These are phyloP conservation scores for Annona squamosa DNA, from an alignment of 164 flowering plant species.

Conservation along the genomic window DNA sequence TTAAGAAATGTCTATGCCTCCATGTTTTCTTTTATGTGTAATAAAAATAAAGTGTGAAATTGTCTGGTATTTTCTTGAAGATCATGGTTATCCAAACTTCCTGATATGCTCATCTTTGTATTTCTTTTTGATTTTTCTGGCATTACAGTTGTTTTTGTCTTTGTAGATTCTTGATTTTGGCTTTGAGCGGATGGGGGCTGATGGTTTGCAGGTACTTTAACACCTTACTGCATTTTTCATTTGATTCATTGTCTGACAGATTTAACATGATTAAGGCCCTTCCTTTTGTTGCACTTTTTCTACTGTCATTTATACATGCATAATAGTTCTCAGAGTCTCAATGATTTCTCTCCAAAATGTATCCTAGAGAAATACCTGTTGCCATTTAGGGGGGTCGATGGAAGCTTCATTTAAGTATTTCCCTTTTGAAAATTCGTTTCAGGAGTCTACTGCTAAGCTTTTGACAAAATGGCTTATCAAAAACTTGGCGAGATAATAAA, in stretches of 20 bases:
- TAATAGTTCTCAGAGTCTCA: background rate
- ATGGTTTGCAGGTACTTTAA: conserved; percentile 57
- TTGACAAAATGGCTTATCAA: background rate
- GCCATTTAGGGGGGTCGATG: background rate
- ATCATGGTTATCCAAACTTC: background rate
- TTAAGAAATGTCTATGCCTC: too few relatives aligned
- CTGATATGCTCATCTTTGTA: background rate
- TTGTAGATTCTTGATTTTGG: conserved; percentile 84
- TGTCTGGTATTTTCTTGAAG: too few relatives aligned
- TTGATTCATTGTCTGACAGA: background rate
- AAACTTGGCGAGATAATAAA: background rate
- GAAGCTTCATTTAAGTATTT: background rate
- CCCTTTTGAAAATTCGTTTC: background rate
- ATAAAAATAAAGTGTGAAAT: too few relatives aligned
- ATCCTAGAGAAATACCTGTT: background rate
- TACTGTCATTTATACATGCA: background rate
- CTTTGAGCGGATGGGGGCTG: conserved; percentile 85
- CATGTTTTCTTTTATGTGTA: too few relatives aligned
- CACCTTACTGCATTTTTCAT: background rate
- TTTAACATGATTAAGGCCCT: background rate
- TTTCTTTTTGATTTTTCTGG: background rate
- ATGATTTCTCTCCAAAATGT: background rate
- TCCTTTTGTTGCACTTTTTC: background rate
- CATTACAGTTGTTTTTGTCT: conserved; percentile 2
- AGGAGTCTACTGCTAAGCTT: background rate